Conservation (phyloP, 495 filamentous ascomycete species). For the Annulohypoxylon nitens region DNA sequence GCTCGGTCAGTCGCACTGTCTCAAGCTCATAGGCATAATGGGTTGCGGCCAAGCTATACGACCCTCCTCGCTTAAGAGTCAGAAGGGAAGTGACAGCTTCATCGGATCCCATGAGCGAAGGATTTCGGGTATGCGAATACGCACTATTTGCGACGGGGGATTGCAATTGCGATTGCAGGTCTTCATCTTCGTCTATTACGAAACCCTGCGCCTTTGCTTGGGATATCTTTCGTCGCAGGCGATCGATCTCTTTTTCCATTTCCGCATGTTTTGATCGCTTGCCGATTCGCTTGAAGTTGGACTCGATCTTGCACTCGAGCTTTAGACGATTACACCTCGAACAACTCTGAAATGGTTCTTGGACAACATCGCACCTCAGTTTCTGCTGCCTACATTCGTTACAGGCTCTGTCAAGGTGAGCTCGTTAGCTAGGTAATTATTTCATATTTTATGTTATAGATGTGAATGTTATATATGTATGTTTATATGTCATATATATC, state of each 20-base stretch:
- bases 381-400: slow-evolving; percentile 98
- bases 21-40: slow-evolving; percentile 72
- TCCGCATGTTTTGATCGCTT: slow-evolving; percentile 92
- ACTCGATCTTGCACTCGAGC: slow-evolving; percentile 91
- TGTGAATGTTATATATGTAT: slow-evolving; percentile 10
- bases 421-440: slow-evolving; percentile 30
- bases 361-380: slow-evolving; percentile 90
- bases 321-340: slow-evolving; percentile 86
- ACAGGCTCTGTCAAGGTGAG: slow-evolving; percentile 69
- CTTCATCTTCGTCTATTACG: slow-evolving; percentile 65
- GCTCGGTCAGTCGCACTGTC: slow-evolving; percentile 78
- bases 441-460: background rate
- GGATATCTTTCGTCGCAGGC: slow-evolving; percentile 61
- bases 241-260: slow-evolving; percentile 88
- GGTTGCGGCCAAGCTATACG: slow-evolving; percentile 63
- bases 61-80: slow-evolving; percentile 73
- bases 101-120: slow-evolving; percentile 81
- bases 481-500: slow-evolving; percentile 2
- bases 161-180: slow-evolving; percentile 64
- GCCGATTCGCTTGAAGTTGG: slow-evolving; percentile 91
- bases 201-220: slow-evolving; percentile 64
- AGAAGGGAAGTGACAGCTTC: slow-evolving; percentile 86
- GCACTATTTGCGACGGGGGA: slow-evolving; percentile 69
- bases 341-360: slow-evolving; percentile 85
- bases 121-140: slow-evolving; percentile 67